These are phyloP conservation scores for Fusarium paranaense DNA, from an alignment of 2,329 filamentous ascomycete genomes.

Conservation along the genomic window DNA sequence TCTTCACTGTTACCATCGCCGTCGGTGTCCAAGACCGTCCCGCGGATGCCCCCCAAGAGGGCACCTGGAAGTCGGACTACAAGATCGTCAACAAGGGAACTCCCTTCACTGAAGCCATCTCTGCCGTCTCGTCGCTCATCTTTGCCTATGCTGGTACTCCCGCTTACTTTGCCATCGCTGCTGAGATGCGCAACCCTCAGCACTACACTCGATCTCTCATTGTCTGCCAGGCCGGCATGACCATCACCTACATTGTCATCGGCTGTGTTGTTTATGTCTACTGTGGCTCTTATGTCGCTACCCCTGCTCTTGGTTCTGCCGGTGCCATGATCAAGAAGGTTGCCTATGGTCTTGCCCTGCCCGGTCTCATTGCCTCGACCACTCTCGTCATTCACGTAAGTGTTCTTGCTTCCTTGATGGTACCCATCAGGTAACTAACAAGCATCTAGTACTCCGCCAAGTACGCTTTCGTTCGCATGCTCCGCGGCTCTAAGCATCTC, in stretches of 20 bases:
- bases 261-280: not conserved
- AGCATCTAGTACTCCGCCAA: not conserved
- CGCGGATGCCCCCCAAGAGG: not conserved
- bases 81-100: not conserved
- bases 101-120: not conserved
- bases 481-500: not conserved
- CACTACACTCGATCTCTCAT: not conserved
- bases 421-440: not conserved
- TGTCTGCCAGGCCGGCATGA: not conserved
- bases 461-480: not conserved
- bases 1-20: constrained; percentile 51
- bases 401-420: no score
- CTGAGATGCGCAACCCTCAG: not conserved
- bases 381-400: not conserved
- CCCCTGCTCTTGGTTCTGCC: constrained; percentile 3
- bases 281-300: constrained; percentile 4
- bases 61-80: not conserved
- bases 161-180: not conserved
- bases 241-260: not conserved
- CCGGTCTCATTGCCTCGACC: not conserved
- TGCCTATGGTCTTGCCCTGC: constrained; percentile 1
- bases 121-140: not conserved
- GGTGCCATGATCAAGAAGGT: not conserved
- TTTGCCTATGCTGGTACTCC: constrained; percentile 2
- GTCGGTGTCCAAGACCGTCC: constrained; percentile 44